Evolutionary conservation across 768 basidiomycete species (phyloP).

Genomic region (Leccinum fibrillosum): DNA sequence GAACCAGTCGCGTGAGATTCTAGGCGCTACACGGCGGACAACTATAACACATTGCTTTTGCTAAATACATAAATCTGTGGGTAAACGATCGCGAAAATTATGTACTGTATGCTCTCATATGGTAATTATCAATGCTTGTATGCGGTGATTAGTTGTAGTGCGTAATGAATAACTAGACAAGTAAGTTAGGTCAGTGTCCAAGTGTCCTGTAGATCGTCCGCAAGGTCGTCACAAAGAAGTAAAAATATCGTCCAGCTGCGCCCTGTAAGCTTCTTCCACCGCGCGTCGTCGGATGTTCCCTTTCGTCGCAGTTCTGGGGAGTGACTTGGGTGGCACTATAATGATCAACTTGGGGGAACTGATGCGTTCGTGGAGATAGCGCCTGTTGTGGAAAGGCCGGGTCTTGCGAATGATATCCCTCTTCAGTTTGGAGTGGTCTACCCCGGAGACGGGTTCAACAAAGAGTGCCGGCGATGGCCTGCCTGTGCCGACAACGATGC

Average conservation of each 20-base stretch:
- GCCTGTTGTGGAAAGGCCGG: constrained; percentile 66
- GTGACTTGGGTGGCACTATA: constrained; percentile 59
- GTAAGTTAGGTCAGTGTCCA: constrained; percentile 17
- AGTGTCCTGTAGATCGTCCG: not conserved
- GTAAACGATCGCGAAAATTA: constrained; percentile 6
- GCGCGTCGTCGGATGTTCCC: constrained; percentile 77
- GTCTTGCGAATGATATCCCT: constrained; percentile 72
- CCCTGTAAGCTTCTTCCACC: constrained; percentile 63
- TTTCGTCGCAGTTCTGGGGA: constrained; percentile 78
- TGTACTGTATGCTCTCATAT: constrained; percentile 11
- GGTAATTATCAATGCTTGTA: constrained; percentile 12
- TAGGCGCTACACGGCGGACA: not conserved
- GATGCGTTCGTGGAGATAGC: constrained; percentile 80
- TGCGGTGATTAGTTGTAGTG: constrained; percentile 6
- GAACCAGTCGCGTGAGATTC: not conserved
- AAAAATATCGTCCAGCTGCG: constrained; percentile 59
- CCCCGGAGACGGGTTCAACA: constrained; percentile 56
- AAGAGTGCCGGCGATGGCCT: constrained; percentile 76
- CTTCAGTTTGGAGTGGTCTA: constrained; percentile 58
- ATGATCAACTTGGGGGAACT: constrained; percentile 60
- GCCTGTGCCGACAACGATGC: constrained; percentile 74
- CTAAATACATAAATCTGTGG: not conserved
- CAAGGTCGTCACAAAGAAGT: constrained; percentile 21
- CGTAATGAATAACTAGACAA: constrained; percentile 7
- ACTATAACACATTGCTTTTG: constrained; percentile 7